phyloP scores from a whole-genome alignment of 1,284 basidiomycete species.

The Rhodotorula sp. region DNA sequence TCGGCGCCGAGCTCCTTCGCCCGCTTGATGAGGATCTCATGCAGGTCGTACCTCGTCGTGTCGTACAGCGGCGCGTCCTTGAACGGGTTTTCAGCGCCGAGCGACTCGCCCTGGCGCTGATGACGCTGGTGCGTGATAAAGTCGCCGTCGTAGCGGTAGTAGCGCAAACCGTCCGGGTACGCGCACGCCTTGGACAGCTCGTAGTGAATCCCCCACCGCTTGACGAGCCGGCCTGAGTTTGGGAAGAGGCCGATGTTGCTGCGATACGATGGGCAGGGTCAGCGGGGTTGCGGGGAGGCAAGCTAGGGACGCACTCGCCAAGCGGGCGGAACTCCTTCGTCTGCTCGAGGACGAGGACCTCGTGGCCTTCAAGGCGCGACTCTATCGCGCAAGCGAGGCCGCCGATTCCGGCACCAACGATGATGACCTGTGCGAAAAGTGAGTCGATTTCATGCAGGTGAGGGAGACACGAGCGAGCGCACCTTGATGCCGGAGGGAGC shows the following conservation, averaged over 20 bases:
- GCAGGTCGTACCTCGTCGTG: constrained; percentile 13
- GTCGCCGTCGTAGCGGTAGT: constrained; percentile 1
- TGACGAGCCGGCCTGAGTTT: constrained; percentile 13
- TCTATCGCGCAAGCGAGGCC: constrained; percentile 51
- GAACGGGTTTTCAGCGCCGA: constrained; percentile 12
- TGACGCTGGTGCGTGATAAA: constrained; percentile 1
- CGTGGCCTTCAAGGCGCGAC: constrained; percentile 47
- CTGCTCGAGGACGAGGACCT: constrained; percentile 46
- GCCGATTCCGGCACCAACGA: constrained; percentile 49
- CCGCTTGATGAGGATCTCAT: constrained; percentile 12
- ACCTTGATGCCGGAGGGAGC: constrained; percentile 35
- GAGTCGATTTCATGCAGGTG: background rate
- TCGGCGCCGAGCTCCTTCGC: constrained; percentile 22
- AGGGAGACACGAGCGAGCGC: no score
- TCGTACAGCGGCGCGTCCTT: constrained; percentile 23
- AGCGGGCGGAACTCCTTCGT: constrained; percentile 41
- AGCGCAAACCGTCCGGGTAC: constrained; percentile 3
- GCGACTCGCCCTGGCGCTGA: background rate
- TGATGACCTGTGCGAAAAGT: constrained; percentile 21
- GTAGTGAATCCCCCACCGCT: constrained; percentile 23
- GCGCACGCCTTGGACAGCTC: constrained; percentile 11
- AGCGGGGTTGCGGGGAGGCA: background rate
- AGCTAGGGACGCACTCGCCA: constrained; percentile 34
- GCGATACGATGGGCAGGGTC: background rate
- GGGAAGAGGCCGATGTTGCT: constrained; percentile 17